Evolutionary conservation across 768 basidiomycete species (phyloP), one percentile per base, ranked within the genome.

Genomic region (Termitomyces sp.): DNA sequence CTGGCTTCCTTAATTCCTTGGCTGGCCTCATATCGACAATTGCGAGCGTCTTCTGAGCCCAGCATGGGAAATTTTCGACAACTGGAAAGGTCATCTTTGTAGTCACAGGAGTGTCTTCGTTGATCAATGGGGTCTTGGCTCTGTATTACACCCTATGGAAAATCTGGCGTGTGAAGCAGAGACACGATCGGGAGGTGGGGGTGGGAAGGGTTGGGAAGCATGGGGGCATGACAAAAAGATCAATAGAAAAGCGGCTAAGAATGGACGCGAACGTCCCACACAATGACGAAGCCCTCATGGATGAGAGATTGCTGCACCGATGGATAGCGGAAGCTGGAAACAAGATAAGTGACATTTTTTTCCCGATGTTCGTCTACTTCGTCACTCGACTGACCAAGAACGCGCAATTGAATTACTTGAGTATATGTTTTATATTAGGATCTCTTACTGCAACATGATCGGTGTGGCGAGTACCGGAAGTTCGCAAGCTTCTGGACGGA

Each of bases 31-130:
- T 31, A 21, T 21, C 38, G 83, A 37, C 81, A 1, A 60, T 85
- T 51, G 66, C 78, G 10, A 81, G 70, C 59, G 68, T 83, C 15
- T 82, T 75, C 37, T 81, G 81, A 6, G 68, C 67, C 3, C 82
- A 85, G 54, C 65, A 71, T 28, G 78, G 80, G 4, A 63, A 72
- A 40, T 72, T 82, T 54, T n/a, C n/a, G n/a, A n/a, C n/a, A n/a
- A n/a, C n/a, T n/a, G n/a, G n/a, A 45, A 73, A 70, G 58, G 66
- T 74, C 31, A 82, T 82, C 0, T 67, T 84, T 43, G 72, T 78
- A 42, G 78, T 82, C 5, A 84, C 81, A 0, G 64, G 67, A 0
- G 66, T 58, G 0, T 64, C 74, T 17, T 68, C 78, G 4, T 65
- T 69, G 0, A 65, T 80, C n/a, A 76, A 75, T 58, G 80, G 75